These are phyloP conservation scores for Annulohypoxylon moriforme DNA, from an alignment of 495 filamentous ascomycete genomes.

Conservation along the genomic window DNA sequence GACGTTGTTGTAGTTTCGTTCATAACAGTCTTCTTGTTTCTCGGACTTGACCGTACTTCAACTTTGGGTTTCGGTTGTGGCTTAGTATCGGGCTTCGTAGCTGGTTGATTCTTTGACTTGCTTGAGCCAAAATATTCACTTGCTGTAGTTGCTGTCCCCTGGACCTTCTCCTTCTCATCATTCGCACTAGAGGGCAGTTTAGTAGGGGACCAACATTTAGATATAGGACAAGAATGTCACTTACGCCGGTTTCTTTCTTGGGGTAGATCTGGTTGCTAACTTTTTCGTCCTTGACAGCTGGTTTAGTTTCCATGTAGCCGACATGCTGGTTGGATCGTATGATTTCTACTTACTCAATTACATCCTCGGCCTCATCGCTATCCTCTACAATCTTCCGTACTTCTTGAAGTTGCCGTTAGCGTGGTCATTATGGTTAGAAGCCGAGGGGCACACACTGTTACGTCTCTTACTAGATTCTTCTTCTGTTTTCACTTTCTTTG, in stretches of 20 bases:
- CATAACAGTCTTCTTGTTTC: conserved; percentile 48
- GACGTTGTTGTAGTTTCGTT: conserved; percentile 40
- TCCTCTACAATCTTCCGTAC: conserved; percentile 79
- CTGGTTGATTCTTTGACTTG: conserved; percentile 53
- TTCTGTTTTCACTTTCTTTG: conserved; percentile 60
- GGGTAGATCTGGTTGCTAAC: conserved; percentile 49
- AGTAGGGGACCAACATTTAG: background rate
- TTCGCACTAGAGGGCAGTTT: conserved; percentile 23
- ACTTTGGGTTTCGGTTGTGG: conserved; percentile 43
- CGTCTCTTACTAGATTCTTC: conserved; percentile 56
- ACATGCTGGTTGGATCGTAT: background rate
- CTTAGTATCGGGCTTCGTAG: conserved; percentile 51
- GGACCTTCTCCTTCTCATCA: conserved; percentile 51
- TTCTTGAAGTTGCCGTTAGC: conserved; percentile 56
- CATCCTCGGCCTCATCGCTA: conserved; percentile 75
- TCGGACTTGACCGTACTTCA: conserved; percentile 56
- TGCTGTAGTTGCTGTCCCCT: conserved; percentile 58
- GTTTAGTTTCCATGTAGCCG: conserved; percentile 11
- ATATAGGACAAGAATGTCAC: conserved; percentile 23
- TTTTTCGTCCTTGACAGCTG: conserved; percentile 52
- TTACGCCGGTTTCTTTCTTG: conserved; percentile 58
- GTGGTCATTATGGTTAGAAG: background rate
- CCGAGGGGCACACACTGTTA: conserved; percentile 20
- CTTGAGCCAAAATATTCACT: conserved; percentile 62
- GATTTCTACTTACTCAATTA: conserved; percentile 51